Base-by-base conservation (phyloP, 2,329 filamentous ascomycete genomes). In the Monosporascus cannonballus region DNA sequence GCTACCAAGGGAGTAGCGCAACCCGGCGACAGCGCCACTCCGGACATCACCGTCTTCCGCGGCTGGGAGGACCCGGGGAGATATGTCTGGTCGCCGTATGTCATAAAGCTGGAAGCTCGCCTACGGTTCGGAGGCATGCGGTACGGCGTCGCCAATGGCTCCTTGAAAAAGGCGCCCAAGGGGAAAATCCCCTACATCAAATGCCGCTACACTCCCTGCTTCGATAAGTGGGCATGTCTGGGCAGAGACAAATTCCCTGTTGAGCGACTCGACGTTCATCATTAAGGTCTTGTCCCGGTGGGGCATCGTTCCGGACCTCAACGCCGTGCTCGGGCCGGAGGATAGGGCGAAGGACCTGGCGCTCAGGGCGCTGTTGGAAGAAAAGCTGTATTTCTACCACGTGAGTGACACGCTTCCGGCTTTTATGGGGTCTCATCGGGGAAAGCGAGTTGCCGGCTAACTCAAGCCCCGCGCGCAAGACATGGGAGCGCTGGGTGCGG, bases 171-270 rank as follows among this genome's bases (percentile, higher is more conserved):
- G 1, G 77, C 72, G 0, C 83, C 84, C 0, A 74, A 71, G 48
- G 80, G 80, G 41, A 86, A 86, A 66, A 76, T 86, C 9, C 83
- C 83, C 0, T 86, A 85, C 59, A 51, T 84, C 22, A 68, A 72
- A 30, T 54, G 74, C 30, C 30, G 30, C 37, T 50, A 50, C 36
- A n/a, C 24, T 36, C 37, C 42, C 49, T 18, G 49, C 34, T 41
- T 27, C 41, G 25, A 14, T 11, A 14, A 4, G 4, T 14, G 11
- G 9, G 30, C 24, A 14, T 25, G 17, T 36, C 45, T 39, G n/a
- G 36, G 15, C 47, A 22, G 54, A 45, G 18, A 54, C 42, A 5
- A 51, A 57, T 30, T 55, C 59, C 20, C 55, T 55, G 52, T 54
- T 85, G 1, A 69, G 70, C 18, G 83, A 86, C 66, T 79, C 81